Evolutionary conservation across 2,329 filamentous ascomycete species (phyloP), one percentile per base, ranked within the genome.

Genomic region (Penicillium brasilianum): DNA sequence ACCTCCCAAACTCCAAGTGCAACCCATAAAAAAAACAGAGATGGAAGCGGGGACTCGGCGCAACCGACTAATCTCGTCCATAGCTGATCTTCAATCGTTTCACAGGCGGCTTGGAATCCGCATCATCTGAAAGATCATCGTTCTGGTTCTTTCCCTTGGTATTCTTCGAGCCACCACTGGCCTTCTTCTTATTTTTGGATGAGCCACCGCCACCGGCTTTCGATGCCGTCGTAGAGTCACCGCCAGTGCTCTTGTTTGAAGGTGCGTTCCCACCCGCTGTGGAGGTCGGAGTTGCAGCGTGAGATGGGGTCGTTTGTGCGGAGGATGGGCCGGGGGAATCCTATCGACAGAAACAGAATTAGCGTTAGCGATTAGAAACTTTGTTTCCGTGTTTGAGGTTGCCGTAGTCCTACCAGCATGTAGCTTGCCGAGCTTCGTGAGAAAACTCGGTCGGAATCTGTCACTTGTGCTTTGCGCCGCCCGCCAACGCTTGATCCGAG

Each of bases 341-440:
- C 78, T 80, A 66, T 53, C 9, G 25, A 16, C 1, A 16, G 51
- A 4, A 28, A 16, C 6, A 32, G 57, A 9, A 53, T 58, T 25
- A 11, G 18, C 11, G 28, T 59, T 10, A 18, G 32, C 10, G 22
- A 9, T 3, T 16, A 11, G 9, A 11, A 30, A 13, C 36, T 8
- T 20, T 49, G 6, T 20, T n/a, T 48, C 1, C 3, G 3, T n/a
- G 48, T 14, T 14, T 3, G 1, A 20, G 13, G 7, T 18, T 14
- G 5, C 4, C n/a, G 18, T 39, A 16, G 9, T 65, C 74, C 46
- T 70, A 80, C 78, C 62, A 77, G 65, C 78, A 79, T 80, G 60
- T 80, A 83, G 60, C 77, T 78, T n/a, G 79, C 79, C 7, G 80
- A 82, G 63, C 81, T 83, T 61, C 76, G 69, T 20, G 79, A 81